Base-by-base conservation (phyloP, 2,329 filamentous ascomycete genomes). In the Coniochaeta sp. region DNA sequence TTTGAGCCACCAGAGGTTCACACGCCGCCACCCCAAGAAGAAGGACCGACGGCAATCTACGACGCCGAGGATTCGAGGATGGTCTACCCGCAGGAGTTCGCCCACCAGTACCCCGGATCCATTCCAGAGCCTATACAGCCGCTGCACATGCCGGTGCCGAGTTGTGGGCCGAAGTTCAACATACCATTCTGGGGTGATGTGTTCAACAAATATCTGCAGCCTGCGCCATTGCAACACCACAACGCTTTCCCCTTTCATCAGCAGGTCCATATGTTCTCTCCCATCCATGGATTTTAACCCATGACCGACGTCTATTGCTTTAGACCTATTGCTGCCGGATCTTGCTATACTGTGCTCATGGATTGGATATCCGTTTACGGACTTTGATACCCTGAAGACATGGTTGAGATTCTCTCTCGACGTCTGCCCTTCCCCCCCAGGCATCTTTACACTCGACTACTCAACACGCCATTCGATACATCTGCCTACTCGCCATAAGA, bases 171-270 rank as follows among this genome's bases (percentile, higher is more conserved):
- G 59, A 82, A 81, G 66, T 79, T 80, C 56, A 76, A 75, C 65
- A 74, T 81, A 60, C 77, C 78, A 9, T 75, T 74, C 61, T 78
- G 79, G 79, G 38, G 38, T 14, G 81, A 81, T 62, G 72, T 82
- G 68, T 74, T 79, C 63, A 69, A 70, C 63, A 69, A 70, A 71
- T 81, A 82, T 69, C 77, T 79, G 62, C 79, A 79, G 68, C 78
- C 79, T 62, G 71, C 74, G 58, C 77, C 79, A 26, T 19, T 31
- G 19, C 75, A 75, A 57, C 73, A 80, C 43, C 80, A 81, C 63
- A 76, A 81, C 60, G 75, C 79, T 61, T 72, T 78, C 57, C 75
- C 79, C 26, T 82, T 83, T 61, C 80, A 82, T 62, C 78, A 80
- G 54, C 81, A 81, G 70, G 76, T 82, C 61, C 76, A 79, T 36